Percentiles rank a stretch among this genome's conserved stretches.
Evolutionary conservation across 2,329 filamentous ascomycete genomes (phyloP).

Genomic region (Neurospora crassa): DNA sequence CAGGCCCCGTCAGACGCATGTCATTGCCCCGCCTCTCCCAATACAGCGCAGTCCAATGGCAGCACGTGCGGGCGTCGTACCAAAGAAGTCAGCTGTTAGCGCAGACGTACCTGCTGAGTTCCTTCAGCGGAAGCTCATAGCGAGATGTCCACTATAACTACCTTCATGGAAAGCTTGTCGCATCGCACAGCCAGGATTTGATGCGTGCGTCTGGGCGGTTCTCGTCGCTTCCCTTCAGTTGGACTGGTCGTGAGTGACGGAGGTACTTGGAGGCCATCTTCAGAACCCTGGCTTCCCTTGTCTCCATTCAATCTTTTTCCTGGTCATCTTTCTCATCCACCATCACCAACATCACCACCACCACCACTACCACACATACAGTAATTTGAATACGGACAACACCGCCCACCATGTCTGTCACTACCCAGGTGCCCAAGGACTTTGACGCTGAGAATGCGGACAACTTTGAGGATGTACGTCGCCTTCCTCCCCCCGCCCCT

Average conservation of each 20-base stretch:
- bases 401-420: neutral
- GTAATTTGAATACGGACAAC: neutral
- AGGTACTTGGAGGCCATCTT: neutral
- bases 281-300: no score
- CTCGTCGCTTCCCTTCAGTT: neutral
- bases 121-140: neutral
- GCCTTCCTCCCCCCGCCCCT: neutral
- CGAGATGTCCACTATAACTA: neutral
- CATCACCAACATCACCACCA: neutral
- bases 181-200: neutral
- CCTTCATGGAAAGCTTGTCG: neutral
- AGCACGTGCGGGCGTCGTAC: neutral
- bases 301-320: neutral
- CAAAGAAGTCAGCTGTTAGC: neutral
- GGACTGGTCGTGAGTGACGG: neutral
- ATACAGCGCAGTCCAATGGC: neutral
- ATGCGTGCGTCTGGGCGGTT: neutral
- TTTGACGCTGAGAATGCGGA: slow-evolving; percentile 49
- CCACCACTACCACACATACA: neutral
- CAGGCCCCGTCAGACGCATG: neutral
- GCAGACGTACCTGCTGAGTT: neutral
- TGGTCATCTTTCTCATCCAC: neutral
- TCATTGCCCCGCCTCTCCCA: neutral
- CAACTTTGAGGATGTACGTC: slow-evolving; percentile 47
- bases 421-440: slow-evolving; percentile 35